Base-by-base conservation (phyloP, 345 rosid species). In the Acer saccharum region DNA sequence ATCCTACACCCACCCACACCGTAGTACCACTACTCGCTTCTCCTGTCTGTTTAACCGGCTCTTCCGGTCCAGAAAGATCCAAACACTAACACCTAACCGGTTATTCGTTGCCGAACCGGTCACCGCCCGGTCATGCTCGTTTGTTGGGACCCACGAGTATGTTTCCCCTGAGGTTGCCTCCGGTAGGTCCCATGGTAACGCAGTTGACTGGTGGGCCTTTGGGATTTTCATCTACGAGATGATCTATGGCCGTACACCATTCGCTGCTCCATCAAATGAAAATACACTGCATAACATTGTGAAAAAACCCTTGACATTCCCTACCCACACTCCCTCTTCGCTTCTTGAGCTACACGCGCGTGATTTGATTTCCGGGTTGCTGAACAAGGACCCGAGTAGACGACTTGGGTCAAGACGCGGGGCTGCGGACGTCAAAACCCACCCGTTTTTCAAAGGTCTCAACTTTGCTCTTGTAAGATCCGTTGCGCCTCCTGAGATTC, bases 141-240 rank as follows among this genome's bases (percentile, higher is more conserved):
- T 94, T 62, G 99, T 96, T 4, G 99, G 99, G 66, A 96, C 99
- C 43, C 99, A 96, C 80, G 98, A 96, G 74, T 96, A 94, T 77
- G 90, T 96, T 63, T 91, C 99, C 2, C 99, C 99, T 4, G 99
- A 96, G 69, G 95, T 96, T 3, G 91, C 98, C 4, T 89, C 99
- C 0, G 98, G 97, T 39, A 91, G 95, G 64, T 89, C 95, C 81
- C 99, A 96, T 39, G 97, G 98, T 0, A 96, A 87, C 65, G 97
- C 97, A 0, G 98, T 96, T 69, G 99, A 96, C 81, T 96, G 99
- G 99, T 96, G 98, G 99, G 88, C 99, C 32, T 78, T 87, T 2
- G 99, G 99, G 11, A 82, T 96, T 16, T 89, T 96, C 79, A 65
- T 94, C 71, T 94, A 94, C 87, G 99, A 96, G 83, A 86, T 94